phyloP scores from a whole-genome alignment of 306 rosid genomes.

The Vigna hirtella region DNA sequence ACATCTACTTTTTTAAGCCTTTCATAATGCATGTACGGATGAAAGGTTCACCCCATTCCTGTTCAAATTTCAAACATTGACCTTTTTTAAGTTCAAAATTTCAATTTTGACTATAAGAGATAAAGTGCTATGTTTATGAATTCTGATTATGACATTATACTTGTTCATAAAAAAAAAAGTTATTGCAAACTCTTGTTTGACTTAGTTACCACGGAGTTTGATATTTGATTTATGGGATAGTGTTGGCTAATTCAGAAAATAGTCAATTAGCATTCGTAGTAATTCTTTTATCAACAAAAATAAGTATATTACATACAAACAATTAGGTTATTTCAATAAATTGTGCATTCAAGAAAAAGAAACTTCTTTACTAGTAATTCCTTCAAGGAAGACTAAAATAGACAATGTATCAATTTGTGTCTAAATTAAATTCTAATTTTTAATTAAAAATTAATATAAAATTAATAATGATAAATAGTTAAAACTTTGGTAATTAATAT shows the following conservation, averaged over 20 bases:
- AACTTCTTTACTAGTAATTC: too few relatives aligned
- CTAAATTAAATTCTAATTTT: too few relatives aligned
- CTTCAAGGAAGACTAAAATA: too few relatives aligned
- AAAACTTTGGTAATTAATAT: too few relatives aligned
- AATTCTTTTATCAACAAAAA: too few relatives aligned
- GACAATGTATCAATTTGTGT: too few relatives aligned
- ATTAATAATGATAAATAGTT: too few relatives aligned
- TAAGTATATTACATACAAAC: too few relatives aligned
- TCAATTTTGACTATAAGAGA: neutral
- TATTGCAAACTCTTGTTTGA: neutral
- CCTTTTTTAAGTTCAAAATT: constrained; percentile 10
- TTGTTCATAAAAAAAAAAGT: constrained; percentile 11
- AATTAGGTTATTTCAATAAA: too few relatives aligned
- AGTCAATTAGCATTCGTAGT: too few relatives aligned
- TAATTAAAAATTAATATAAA: too few relatives aligned
- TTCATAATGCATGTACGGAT: neutral
- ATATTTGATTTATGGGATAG: constrained; percentile 21
- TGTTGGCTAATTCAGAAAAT: constrained; percentile 2
- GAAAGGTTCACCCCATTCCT: neutral
- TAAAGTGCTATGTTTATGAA: neutral
- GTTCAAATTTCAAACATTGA: constrained; percentile 6
- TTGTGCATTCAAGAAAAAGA: too few relatives aligned
- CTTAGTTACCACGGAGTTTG: neutral
- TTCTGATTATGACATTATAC: constrained; percentile 32
- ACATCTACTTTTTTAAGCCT: neutral